Evolutionary conservation across 345 rosid genomes (phyloP).

Genomic region (Atalantia buxifolia): DNA sequence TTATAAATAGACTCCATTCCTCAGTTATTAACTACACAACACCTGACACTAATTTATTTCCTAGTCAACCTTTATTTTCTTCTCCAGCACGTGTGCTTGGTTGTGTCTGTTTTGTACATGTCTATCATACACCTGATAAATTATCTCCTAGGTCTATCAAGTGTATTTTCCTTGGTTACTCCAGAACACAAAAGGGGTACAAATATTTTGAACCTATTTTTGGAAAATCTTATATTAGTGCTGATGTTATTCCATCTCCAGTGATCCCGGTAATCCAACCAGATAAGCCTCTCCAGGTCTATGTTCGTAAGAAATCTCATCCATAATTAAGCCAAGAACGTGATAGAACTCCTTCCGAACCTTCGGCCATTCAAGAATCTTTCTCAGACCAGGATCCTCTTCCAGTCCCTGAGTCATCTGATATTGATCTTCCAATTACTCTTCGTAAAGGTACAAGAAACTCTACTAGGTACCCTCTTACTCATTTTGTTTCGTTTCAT

Average conservation of each 20-base stretch:
- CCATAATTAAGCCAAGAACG: background rate
- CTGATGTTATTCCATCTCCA: background rate
- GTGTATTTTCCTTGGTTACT: background rate
- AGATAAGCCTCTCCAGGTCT: background rate
- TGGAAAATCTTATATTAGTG: background rate
- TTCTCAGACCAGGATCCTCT: background rate
- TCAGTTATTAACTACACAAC: background rate
- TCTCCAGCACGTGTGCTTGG: background rate
- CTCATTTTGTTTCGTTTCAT: no score
- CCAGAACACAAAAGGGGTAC: background rate
- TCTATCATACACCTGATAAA: background rate
- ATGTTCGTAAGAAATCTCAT: background rate
- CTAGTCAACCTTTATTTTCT: background rate
- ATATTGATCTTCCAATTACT: background rate
- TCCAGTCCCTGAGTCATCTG: background rate
- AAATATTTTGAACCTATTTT: background rate
- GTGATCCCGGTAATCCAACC: background rate
- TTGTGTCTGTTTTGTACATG: background rate
- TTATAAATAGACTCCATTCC: background rate
- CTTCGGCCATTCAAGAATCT: background rate
- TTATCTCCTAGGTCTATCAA: background rate
- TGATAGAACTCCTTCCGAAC: background rate
- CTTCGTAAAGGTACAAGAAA: no score
- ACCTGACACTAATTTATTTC: background rate
- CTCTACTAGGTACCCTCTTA: no score